These are phyloP conservation scores for Insectozyma bohioensis DNA, from an alignment of 1,139 yeast genomes.

Conservation along the genomic window DNA sequence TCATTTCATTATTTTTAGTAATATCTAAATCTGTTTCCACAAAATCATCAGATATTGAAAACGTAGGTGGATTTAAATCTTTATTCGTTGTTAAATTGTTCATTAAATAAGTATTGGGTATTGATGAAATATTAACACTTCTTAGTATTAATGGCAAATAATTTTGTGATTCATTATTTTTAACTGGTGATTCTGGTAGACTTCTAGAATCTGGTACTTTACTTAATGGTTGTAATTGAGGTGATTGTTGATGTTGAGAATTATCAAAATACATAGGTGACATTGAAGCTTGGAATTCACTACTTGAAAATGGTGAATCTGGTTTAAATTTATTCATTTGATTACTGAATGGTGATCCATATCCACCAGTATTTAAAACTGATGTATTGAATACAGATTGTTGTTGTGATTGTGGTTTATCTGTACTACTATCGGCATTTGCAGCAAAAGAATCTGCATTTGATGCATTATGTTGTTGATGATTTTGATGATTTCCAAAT, in stretches of 20 bases:
- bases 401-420: too few species aligned
- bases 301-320: constrained; percentile 31
- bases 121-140: constrained; percentile 57
- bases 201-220: constrained; percentile 1
- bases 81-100: constrained; percentile 27
- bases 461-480: constrained; percentile 1
- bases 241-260: constrained; percentile 12
- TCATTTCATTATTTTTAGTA: constrained; percentile 31
- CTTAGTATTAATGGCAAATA: constrained; percentile 65
- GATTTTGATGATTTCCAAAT: constrained; percentile 1
- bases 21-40: constrained; percentile 31
- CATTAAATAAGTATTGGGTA: constrained; percentile 52
- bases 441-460: not conserved
- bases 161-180: constrained; percentile 43
- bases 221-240: constrained; percentile 7
- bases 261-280: constrained; percentile 23
- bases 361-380: constrained; percentile 20
- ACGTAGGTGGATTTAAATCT: constrained; percentile 18
- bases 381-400: constrained; percentile 5
- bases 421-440: constrained; percentile 1
- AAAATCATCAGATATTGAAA: constrained; percentile 38
- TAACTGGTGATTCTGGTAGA: constrained; percentile 11
- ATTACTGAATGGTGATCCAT: constrained; percentile 26
- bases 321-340: constrained; percentile 19
- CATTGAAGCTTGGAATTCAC: constrained; percentile 20